A percentile compares a stretch with the other conserved stretches of the same genome.
Conservation (phyloP, 768 basidiomycete species). For the Mrakia blollopis region DNA sequence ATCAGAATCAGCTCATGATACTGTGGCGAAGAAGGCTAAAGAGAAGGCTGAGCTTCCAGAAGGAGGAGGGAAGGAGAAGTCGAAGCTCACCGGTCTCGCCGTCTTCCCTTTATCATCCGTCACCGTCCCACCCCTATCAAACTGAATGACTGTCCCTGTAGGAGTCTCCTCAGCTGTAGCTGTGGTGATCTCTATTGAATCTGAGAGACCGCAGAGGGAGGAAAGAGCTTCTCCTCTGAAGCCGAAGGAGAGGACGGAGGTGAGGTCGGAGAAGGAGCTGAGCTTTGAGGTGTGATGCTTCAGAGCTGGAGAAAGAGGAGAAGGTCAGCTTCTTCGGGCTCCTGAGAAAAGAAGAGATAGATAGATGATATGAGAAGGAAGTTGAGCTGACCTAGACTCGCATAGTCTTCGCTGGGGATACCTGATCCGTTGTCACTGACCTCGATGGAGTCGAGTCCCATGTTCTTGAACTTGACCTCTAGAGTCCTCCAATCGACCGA, state of each 20-base stretch:
- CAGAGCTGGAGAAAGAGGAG: slow-evolving; percentile 54
- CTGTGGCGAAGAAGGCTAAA: too few species aligned
- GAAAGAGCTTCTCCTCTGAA: slow-evolving; percentile 95
- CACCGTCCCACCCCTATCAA: slow-evolving; percentile 63
- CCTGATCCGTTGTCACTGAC: slow-evolving; percentile 90
- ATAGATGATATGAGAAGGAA: not conserved
- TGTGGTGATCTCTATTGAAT: slow-evolving; percentile 65
- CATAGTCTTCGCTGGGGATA: slow-evolving; percentile 70
- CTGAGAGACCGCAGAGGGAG: slow-evolving; percentile 79
- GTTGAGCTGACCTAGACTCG: slow-evolving; percentile 60
- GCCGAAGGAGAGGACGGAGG: slow-evolving; percentile 73
- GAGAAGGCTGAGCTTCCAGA: not conserved
- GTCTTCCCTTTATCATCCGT: slow-evolving; percentile 54
- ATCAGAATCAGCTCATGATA: not conserved
- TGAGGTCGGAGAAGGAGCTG: slow-evolving; percentile 65
- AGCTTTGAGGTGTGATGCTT: slow-evolving; percentile 96
- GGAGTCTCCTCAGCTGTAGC: slow-evolving; percentile 66
- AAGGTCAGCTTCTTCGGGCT: not conserved
- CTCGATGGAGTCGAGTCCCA: slow-evolving; percentile 75
- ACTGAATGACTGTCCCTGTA: slow-evolving; percentile 70
- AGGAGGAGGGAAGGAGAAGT: not conserved
- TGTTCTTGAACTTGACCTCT: slow-evolving; percentile 88
- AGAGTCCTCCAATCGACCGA: not conserved
- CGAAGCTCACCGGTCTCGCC: slow-evolving; percentile 65
- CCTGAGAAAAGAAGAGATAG: not conserved